Percentiles rank a stretch among this genome's conserved stretches.
phyloP scores from a whole-genome alignment of 257 asterid genomes.

The Lycium ferocissimum region DNA sequence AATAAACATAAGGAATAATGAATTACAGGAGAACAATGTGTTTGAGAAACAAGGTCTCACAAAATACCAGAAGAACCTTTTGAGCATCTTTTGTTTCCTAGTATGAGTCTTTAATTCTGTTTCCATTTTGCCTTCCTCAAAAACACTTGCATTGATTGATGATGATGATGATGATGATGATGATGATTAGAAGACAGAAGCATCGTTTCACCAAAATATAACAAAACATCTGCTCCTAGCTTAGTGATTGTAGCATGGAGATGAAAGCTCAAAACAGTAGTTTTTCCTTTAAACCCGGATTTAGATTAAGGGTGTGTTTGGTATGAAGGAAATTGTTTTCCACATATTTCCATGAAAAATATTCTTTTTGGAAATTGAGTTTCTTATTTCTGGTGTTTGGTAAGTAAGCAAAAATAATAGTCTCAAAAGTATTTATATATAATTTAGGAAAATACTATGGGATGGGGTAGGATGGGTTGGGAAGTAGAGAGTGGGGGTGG shows the following conservation, averaged over 20 bases:
- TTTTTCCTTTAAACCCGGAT: neutral
- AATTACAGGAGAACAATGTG: neutral
- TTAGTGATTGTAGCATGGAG: neutral
- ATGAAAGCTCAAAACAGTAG: neutral
- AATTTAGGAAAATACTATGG: too few relatives aligned
- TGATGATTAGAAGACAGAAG: neutral
- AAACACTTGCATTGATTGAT: neutral
- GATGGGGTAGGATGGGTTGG: too few relatives aligned
- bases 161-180: too few relatives aligned
- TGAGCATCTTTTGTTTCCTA: neutral
- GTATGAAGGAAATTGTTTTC: too few relatives aligned
- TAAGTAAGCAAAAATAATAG: too few relatives aligned
- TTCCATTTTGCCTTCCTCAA: neutral
- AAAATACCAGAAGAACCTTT: neutral
- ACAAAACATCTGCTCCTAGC: neutral
- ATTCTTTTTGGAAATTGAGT: too few relatives aligned
- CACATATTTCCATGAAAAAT: too few relatives aligned
- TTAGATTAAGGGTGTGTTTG: neutral
- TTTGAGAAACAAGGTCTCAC: neutral
- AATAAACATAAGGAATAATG: neutral
- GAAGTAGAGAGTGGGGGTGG: too few relatives aligned
- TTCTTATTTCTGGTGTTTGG: too few relatives aligned
- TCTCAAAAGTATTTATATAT: too few relatives aligned
- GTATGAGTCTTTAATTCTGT: neutral
- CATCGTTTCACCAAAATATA: neutral